phyloP scores from a whole-genome alignment of 345 rosid genomes.

The Eucalyptus coolabah region DNA sequence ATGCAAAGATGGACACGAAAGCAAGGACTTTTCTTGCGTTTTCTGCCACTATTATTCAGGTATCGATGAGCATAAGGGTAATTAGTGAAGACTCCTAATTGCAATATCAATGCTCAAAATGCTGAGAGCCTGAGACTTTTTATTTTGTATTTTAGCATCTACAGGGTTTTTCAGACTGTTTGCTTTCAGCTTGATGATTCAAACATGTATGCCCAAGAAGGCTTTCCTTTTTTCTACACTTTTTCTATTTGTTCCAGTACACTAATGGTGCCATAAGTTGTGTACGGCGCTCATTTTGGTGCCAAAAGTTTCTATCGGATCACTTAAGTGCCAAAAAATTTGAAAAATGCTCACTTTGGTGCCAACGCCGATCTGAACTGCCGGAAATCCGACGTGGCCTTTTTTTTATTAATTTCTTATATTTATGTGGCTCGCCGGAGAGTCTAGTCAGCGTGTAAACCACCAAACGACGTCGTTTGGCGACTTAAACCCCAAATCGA shows the following conservation, averaged over 20 bases:
- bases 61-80: conserved; percentile 22
- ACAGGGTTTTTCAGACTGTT: background rate
- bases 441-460: no score
- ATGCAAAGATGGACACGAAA: conserved; percentile 54
- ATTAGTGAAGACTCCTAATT: background rate
- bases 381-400: no score
- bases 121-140: background rate
- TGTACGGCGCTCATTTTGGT: no score
- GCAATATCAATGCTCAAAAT: background rate
- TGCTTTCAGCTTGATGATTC: background rate
- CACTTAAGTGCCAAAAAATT: no score
- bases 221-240: background rate
- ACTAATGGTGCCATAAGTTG: no score
- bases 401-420: no score
- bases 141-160: background rate
- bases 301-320: no score
- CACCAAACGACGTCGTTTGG: no score
- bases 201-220: background rate
- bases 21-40: conserved; percentile 72
- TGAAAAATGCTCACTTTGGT: no score
- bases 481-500: no score
- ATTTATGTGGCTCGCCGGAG: no score
- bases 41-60: conserved; percentile 66
- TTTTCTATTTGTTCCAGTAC: background rate
- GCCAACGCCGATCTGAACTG: no score